phyloP scores from a whole-genome alignment of 2,329 filamentous ascomycete genomes.

The Ascochyta pisi region DNA sequence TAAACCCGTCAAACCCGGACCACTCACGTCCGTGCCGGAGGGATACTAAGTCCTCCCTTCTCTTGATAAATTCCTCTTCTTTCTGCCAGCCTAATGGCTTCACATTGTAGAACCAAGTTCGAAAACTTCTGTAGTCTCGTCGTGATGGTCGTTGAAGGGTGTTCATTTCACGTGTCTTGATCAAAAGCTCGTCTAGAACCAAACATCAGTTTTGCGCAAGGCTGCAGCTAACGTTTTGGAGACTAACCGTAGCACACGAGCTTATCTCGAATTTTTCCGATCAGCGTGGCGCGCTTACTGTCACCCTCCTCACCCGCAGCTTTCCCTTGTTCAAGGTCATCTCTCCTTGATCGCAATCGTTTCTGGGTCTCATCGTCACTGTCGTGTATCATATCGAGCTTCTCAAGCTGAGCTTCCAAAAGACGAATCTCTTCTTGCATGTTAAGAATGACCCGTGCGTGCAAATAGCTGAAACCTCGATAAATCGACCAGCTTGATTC shows the following conservation, averaged over 20 bases:
- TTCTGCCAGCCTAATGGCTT: slow-evolving; percentile 32
- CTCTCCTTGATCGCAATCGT: too few relatives aligned
- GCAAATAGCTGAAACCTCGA: slow-evolving; percentile 43
- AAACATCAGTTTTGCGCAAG: too few relatives aligned
- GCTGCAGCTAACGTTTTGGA: too few relatives aligned
- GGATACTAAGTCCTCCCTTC: slow-evolving; percentile 47
- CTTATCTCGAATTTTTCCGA: slow-evolving; percentile 22
- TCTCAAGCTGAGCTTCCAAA: slow-evolving; percentile 37
- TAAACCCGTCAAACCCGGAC: slow-evolving; percentile 44
- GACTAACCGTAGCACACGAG: slow-evolving; percentile 30
- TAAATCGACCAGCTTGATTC: slow-evolving; percentile 48
- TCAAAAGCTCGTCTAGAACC: slow-evolving; percentile 29
- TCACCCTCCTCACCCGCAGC: background rate
- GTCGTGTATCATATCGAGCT: slow-evolving; percentile 11
- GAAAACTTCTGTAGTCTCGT: slow-evolving; percentile 43
- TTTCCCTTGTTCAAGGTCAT: too few relatives aligned
- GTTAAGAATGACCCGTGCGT: slow-evolving; percentile 42
- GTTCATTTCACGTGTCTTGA: slow-evolving; percentile 42
- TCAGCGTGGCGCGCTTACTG: slow-evolving; percentile 11
- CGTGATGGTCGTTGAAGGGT: slow-evolving; percentile 43
- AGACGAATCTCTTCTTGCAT: slow-evolving; percentile 44
- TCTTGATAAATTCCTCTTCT: slow-evolving; percentile 36
- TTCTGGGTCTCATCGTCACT: too few relatives aligned
- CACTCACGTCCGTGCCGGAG: slow-evolving; percentile 46
- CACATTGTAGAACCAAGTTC: slow-evolving; percentile 37